Evolutionary conservation across 2,329 filamentous ascomycete genomes (phyloP).

Genomic region (Dactylonectria estremocensis): DNA sequence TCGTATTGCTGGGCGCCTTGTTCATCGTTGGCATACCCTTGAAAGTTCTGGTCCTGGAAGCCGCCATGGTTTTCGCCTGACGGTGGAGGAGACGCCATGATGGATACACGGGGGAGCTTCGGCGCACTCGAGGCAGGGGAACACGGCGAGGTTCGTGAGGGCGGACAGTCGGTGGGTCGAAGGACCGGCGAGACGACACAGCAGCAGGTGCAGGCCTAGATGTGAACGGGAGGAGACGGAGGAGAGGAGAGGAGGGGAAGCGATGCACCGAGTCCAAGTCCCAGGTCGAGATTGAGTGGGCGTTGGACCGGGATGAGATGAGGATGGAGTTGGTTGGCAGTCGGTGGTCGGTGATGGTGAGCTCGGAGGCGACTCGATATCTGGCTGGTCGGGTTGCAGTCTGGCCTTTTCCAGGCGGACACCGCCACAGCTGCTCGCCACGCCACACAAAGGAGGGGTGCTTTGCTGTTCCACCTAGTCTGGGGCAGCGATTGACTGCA

Average conservation of each 20-base stretch:
- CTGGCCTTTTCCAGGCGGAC: slow-evolving; percentile 49
- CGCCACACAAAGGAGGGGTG: slow-evolving; percentile 47
- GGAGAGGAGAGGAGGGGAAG: slow-evolving; percentile 26
- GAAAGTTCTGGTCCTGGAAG: slow-evolving; percentile 54
- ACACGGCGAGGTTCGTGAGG: slow-evolving; percentile 13
- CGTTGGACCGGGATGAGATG: slow-evolving; percentile 41
- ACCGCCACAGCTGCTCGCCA: slow-evolving; percentile 44
- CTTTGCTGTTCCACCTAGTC: slow-evolving; percentile 17
- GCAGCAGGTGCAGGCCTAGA: slow-evolving; percentile 29
- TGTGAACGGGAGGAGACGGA: not conserved
- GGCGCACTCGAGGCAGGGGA: slow-evolving; percentile 43
- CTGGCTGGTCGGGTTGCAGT: slow-evolving; percentile 34
- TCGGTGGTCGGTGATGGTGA: slow-evolving; percentile 37
- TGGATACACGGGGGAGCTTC: slow-evolving; percentile 50
- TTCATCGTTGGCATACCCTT: slow-evolving; percentile 61
- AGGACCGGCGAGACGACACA: slow-evolving; percentile 27
- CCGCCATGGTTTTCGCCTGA: slow-evolving; percentile 64
- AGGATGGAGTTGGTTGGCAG: slow-evolving; percentile 38
- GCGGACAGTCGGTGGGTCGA: slow-evolving; percentile 32
- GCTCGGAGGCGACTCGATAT: slow-evolving; percentile 43
- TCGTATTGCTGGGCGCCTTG: slow-evolving; percentile 61
- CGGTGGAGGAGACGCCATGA: slow-evolving; percentile 71
- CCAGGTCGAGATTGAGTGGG: slow-evolving; percentile 40
- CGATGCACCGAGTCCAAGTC: slow-evolving; percentile 40
- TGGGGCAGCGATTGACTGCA: slow-evolving; percentile 30